A percentile compares a stretch with the other conserved stretches of the same genome.
These are phyloP conservation scores for Backusella parvicylindrica DNA, from an alignment of 192 early-diverging fungal species.

Conservation along the genomic window DNA sequence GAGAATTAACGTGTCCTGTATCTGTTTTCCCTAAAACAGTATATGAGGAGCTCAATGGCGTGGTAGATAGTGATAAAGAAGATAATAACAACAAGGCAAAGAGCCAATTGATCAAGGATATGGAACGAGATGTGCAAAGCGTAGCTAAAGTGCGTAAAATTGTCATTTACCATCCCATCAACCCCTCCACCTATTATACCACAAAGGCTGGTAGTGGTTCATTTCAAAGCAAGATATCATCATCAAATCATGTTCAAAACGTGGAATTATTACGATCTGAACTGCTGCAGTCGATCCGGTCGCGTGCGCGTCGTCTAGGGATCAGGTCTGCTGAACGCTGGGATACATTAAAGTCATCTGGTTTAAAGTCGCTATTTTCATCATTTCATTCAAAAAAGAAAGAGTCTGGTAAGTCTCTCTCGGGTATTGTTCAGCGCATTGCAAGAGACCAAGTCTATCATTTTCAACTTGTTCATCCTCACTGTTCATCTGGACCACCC, in stretches of 20 bases:
- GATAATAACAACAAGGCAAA: neutral
- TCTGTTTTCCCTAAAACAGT: neutral
- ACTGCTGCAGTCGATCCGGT: constrained; percentile 19
- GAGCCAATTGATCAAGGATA: constrained; percentile 16
- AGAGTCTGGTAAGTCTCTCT: neutral
- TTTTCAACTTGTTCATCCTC: neutral
- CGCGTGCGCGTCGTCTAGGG: constrained; percentile 7
- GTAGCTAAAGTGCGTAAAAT: constrained; percentile 6
- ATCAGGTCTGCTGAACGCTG: constrained; percentile 17
- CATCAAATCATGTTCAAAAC: constrained; percentile 7
- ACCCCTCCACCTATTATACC: constrained; percentile 29
- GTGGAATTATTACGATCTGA: constrained; percentile 11
- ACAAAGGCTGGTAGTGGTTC: constrained; percentile 1
- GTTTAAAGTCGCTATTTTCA: neutral
- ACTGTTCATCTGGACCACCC: neutral
- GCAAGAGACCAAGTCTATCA: constrained; percentile 10
- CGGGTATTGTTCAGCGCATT: neutral
- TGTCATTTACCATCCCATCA: constrained; percentile 32
- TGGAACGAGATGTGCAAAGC: constrained; percentile 15
- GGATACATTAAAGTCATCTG: constrained; percentile 10
- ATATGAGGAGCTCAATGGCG: neutral
- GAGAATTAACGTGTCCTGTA: constrained; percentile 3
- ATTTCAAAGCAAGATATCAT: neutral
- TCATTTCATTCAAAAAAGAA: neutral
- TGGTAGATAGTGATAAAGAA: constrained; percentile 7